Base-by-base conservation (phyloP, 306 rosid species). In the Canavalia gladiata region DNA sequence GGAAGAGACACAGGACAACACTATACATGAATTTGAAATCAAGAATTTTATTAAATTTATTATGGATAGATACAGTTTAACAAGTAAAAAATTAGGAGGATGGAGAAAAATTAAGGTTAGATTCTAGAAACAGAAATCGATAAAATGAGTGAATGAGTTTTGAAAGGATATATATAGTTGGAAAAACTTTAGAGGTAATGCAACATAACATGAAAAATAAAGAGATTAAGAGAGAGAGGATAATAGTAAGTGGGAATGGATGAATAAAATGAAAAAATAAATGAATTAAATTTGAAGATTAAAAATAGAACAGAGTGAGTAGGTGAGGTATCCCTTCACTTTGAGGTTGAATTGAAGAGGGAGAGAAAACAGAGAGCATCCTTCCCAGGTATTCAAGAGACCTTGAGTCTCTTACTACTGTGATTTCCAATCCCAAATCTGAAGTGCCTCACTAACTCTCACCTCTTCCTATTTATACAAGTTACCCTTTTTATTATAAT, bases 301-400 rank as follows among this genome's bases (percentile, higher is more conserved):
- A 10, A 56, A 72, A 59, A 65, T 25, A 69, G 59, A 45, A 45
- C 60, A 18, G 25, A 18, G 25, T 1, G 50, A 68, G 86, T 72
- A 66, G 83, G 47, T 72, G 84, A 72, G 71, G 80, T 65, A 81
- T 78, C 83, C 80, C 67, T 84, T 83, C 83, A 69, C 10, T 62
- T 2, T 41, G 49, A 58, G 50, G 69, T 51, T 83, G 29, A 59
- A 45, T 73, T 76, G 72, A 78, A 86, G 83, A 72, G 81, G 49
- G 77, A 82, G 78, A 80, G 80, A 37, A 37, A 37, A 37, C 41
- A 37, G 4, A 37, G 4, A 37, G 41, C 4, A 37, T 37, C 41
- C 4, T 4, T 37, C 41, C 41, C 41, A 37, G 41, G 41, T 37
- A 37, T 37, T 37, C 41, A 4, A 37, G 41, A 37, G 41, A 37